A percentile compares a stretch with the other conserved stretches of the same genome.
These are phyloP conservation scores for Torulaspora gathmanii DNA, from an alignment of 805 yeast genomes.

Conservation along the genomic window DNA sequence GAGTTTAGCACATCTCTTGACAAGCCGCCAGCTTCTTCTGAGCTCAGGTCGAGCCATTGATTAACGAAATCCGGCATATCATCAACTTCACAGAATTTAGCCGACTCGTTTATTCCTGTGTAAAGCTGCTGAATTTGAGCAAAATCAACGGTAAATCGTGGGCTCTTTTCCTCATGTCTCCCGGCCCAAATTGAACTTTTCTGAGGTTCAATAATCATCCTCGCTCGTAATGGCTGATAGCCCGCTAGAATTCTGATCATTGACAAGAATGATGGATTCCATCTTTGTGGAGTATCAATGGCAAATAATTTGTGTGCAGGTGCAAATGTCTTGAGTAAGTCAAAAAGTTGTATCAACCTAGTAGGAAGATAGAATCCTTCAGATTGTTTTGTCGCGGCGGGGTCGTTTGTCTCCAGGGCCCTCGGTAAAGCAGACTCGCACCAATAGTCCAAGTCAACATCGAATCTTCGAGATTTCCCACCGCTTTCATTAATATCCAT, in stretches of 20 bases:
- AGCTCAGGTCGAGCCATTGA: slow-evolving; percentile 24
- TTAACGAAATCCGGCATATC: slow-evolving; percentile 22
- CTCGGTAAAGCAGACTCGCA: slow-evolving; percentile 22
- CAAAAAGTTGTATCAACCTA: slow-evolving; percentile 26
- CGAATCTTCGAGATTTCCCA: slow-evolving; percentile 10
- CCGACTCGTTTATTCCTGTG: slow-evolving; percentile 16
- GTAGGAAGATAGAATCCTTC: slow-evolving; percentile 26
- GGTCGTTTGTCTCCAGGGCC: slow-evolving; percentile 6
- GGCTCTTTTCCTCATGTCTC: background rate
- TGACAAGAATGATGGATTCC: slow-evolving; percentile 13
- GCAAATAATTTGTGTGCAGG: slow-evolving; percentile 30
- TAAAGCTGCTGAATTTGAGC: slow-evolving; percentile 19
- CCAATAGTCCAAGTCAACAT: slow-evolving; percentile 23
- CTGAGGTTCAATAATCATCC: slow-evolving; percentile 13
- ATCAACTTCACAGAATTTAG: slow-evolving; percentile 19
- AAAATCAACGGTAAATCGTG: slow-evolving; percentile 20
- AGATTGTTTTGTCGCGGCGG: background rate
- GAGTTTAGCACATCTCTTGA: slow-evolving; percentile 10
- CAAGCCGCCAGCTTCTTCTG: background rate
- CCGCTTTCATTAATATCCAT: slow-evolving; percentile 15
- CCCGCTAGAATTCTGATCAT: slow-evolving; percentile 9
- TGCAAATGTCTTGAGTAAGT: slow-evolving; percentile 18
- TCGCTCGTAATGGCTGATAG: slow-evolving; percentile 7
- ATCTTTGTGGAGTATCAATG: slow-evolving; percentile 24
- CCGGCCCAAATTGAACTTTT: slow-evolving; percentile 7